phyloP scores from a whole-genome alignment of 176 grass and related monocot genomes.

The Phragmites australis region DNA sequence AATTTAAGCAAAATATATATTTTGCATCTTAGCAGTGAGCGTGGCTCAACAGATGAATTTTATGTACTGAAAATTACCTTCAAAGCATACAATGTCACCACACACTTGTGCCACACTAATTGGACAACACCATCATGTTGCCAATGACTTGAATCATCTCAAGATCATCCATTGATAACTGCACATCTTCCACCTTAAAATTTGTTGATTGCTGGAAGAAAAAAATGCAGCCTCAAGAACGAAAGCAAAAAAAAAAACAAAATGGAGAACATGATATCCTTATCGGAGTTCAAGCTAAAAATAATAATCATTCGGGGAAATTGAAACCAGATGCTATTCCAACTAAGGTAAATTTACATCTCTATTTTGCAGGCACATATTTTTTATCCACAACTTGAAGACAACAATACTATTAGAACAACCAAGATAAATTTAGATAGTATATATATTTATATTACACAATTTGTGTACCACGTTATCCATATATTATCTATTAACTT shows the following conservation, averaged over 20 bases:
- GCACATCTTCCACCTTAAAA: constrained; percentile 69
- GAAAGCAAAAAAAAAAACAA: constrained; percentile 4
- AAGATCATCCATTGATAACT: constrained; percentile 83
- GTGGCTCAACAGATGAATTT: too few species aligned
- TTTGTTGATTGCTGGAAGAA: constrained; percentile 52
- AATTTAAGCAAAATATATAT: not conserved
- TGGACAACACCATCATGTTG: constrained; percentile 87
- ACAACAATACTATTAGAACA: too few species aligned
- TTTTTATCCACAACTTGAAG: too few species aligned
- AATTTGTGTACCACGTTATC: too few species aligned
- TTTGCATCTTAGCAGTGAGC: not conserved
- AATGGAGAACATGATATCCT: constrained; percentile 4
- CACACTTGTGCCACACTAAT: constrained; percentile 89
- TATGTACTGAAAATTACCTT: constrained; percentile 85
- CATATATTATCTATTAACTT: too few species aligned
- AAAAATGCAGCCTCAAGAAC: constrained; percentile 14
- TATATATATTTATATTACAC: too few species aligned
- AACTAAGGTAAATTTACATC: too few species aligned
- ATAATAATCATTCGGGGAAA: not conserved
- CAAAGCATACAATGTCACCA: constrained; percentile 78
- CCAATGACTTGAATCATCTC: constrained; percentile 95
- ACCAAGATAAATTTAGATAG: too few species aligned
- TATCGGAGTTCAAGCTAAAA: constrained; percentile 1
- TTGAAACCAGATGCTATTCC: not conserved
- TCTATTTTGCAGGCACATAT: too few species aligned